These are phyloP conservation scores for Chaetomiaceae sp. DNA, from an alignment of 2,329 filamentous ascomycete genomes.

Conservation along the genomic window DNA sequence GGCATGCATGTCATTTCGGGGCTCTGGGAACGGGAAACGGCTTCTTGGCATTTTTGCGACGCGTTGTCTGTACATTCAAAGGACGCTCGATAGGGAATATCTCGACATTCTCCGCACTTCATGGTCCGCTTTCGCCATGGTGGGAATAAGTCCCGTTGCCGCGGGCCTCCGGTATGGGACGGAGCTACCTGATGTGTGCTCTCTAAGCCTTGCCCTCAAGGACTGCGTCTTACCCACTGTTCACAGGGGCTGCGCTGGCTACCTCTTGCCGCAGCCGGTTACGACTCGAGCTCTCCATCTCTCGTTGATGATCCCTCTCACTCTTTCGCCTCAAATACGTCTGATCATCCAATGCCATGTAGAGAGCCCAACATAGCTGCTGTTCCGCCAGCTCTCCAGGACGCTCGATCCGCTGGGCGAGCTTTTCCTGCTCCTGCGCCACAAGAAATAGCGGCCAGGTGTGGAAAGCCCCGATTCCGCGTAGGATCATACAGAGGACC, in stretches of 20 bases:
- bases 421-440: neutral
- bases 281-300: too few relatives aligned
- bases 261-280: too few relatives aligned
- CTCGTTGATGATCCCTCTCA: too few relatives aligned
- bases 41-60: slow-evolving; percentile 18
- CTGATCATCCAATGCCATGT: too few relatives aligned
- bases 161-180: too few relatives aligned
- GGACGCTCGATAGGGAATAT: slow-evolving; percentile 19
- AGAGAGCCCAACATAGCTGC: neutral
- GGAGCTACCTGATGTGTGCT: too few relatives aligned
- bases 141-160: neutral
- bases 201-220: too few relatives aligned
- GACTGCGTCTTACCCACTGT: too few relatives aligned
- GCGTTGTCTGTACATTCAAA: slow-evolving; percentile 17
- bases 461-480: slow-evolving; percentile 13
- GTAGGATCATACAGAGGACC: slow-evolving; percentile 6
- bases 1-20: slow-evolving; percentile 21
- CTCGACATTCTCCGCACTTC: slow-evolving; percentile 15
- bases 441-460: slow-evolving; percentile 18
- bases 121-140: neutral
- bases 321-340: too few relatives aligned
- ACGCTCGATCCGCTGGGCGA: neutral
- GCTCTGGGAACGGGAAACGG: slow-evolving; percentile 20
- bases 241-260: too few relatives aligned
- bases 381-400: neutral